Base-by-base conservation (phyloP, 2,329 filamentous ascomycete species). In the Beauveria varroae region DNA sequence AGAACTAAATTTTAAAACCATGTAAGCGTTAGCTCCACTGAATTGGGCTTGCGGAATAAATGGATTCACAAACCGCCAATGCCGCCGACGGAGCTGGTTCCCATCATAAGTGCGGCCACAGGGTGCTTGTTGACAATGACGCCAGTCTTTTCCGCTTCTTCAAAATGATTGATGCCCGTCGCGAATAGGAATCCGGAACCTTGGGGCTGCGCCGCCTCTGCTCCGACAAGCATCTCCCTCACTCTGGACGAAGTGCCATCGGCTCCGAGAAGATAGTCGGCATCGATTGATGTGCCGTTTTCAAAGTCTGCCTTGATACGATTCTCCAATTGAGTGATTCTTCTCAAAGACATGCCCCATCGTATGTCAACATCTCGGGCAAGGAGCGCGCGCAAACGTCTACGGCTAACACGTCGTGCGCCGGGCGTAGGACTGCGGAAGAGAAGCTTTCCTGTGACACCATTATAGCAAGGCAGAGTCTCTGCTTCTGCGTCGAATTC, bases 391-490 rank as follows among this genome's bases (percentile, higher is more conserved):
- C 74, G 71, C 52, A 76, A 58, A n/a, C 68, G 65, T 58, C 68
- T 68, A 5, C 74, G 69, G 40, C 70, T 72, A 2, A 76, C 65
- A n/a, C 74, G 72, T 46, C 74, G 64, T 1, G 70, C 67, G 3
- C 70, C 72, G 7, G 72, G 70, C 37, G 71, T 69, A 5, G 67
- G 66, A 58, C 68, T 74, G 44, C 60, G 66, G 66, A 76, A 74
- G 5, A 77, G 66, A 9, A 72, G 52, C 26, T 73, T 67, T 49
- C 75, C 74, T 1, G 73, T 76, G 16, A 70, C 60, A 28, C 73
- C 72, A 61, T 71, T 71, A 62, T 71, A 72, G 14, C 67, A 67
- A 1, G 71, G 69, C 2, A 76, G 60, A 49, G 62, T 67, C 65
- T 74, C 72, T 9, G 66, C 66, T 22, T 66, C 63, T 24, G 67